Percentiles rank a stretch among this genome's conserved stretches.
These are phyloP conservation scores for Paracoccidioides brasiliensis DNA, from an alignment of 2,329 filamentous ascomycete species.

Conservation along the genomic window DNA sequence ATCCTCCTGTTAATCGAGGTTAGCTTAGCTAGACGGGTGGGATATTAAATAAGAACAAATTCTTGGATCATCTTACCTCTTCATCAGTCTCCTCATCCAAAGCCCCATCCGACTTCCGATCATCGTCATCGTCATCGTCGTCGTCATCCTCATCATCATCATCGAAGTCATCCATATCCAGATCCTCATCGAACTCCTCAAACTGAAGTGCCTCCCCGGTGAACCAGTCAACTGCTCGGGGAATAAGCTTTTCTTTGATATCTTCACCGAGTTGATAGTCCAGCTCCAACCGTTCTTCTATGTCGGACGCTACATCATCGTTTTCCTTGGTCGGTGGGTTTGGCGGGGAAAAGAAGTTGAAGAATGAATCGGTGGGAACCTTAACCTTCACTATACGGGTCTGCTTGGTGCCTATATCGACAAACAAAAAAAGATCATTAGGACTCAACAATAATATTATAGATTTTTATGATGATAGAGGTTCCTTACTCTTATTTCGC, in stretches of 20 bases:
- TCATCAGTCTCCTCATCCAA: constrained; percentile 53
- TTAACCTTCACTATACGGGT: constrained; percentile 98
- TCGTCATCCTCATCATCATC: constrained; percentile 92
- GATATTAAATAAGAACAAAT: not conserved
- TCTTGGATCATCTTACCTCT: constrained; percentile 26
- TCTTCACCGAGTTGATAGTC: constrained; percentile 98
- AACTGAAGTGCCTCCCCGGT: constrained; percentile 95
- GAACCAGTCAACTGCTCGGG: constrained; percentile 98
- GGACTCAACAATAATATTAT: not conserved
- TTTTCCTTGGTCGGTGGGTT: constrained; percentile 64
- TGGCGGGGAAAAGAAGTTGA: constrained; percentile 97
- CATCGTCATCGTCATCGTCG: constrained; percentile 68
- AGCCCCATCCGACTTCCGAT: constrained; percentile 51
- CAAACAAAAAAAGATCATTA: not conserved
- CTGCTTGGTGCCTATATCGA: constrained; percentile 77
- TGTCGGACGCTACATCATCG: constrained; percentile 66
- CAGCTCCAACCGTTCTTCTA: constrained; percentile 93
- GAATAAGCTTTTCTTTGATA: constrained; percentile 99
- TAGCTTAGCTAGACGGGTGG: constrained; percentile 2
- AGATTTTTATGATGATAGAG: not conserved
- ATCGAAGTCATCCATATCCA: constrained; percentile 69
- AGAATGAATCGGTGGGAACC: constrained; percentile 95
- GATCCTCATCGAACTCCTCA: constrained; percentile 80
- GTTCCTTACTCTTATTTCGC: constrained; percentile 88
- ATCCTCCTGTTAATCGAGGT: constrained; percentile 52